Evolutionary conservation across 2,329 filamentous ascomycete species (phyloP), one percentile per base, ranked within the genome.

Genomic region (Fusarium luffae): DNA sequence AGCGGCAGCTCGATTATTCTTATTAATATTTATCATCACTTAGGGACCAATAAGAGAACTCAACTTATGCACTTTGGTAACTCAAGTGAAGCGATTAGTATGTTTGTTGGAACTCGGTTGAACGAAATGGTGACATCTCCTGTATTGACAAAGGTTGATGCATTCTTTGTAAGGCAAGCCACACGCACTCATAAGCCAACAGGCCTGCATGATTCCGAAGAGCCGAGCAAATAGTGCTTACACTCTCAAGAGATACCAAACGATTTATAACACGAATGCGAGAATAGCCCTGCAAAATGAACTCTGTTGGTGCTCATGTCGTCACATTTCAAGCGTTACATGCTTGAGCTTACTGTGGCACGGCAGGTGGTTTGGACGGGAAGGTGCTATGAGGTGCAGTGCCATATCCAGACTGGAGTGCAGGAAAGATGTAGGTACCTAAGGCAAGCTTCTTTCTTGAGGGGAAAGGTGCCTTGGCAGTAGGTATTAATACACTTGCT

Each of bases 141-240:
- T 25, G 27, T 49, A 37, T 54, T 44, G 28, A 27, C 30, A 47
- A 54, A 57, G 27, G 49, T 66, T 48, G 43, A 66, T 54, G 51
- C 51, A 69, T 66, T 50, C 32, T 69, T 69, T 40, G 66, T 62
- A 60, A 69, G 32, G 43, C 51, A 69, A 66, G 66, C 66, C 61
- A 62, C 60, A 23, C 21, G 11, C 19, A 48, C 61, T 66, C 27
- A 46, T 66, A 62, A 66, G 66, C 66, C 34, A 52, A 30, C 10
- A n/a, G 12, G 8, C 54, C 9, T 54, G 40, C 47, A 60, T 28
- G 19, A 55, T 37, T 34, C 50, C 50, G 47, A 62, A 52, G 25
- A 34, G 54, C 32, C 37, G 59, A 66, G 34, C 28, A 40, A 51
- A 46, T 48, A 13, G 37, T 21, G n/a, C 27, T 16, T 16, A 37